Evolutionary conservation across 108 stramenopile genomes (phyloP).

Genomic region (Cyclotella atomus): DNA sequence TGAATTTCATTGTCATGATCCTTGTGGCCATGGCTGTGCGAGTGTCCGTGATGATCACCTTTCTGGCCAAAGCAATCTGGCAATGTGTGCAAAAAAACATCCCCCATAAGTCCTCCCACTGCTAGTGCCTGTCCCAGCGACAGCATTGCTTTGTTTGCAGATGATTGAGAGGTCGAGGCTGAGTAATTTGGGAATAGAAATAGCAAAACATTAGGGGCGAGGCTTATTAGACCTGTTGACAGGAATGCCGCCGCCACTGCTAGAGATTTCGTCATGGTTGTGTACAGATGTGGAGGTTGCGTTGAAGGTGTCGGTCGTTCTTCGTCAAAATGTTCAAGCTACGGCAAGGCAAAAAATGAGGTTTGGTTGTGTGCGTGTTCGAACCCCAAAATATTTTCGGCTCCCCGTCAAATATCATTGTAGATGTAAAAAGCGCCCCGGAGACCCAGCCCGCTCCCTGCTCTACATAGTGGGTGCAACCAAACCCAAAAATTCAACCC

Average conservation of each 20-base stretch:
- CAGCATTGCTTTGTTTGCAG: slow-evolving; percentile 38
- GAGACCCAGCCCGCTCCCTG: no score
- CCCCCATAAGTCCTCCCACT: slow-evolving; percentile 82
- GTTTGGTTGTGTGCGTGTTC: no score
- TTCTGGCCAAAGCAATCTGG: slow-evolving; percentile 71
- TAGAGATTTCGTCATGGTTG: slow-evolving; percentile 19
- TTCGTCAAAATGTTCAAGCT: neutral
- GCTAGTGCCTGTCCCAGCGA: slow-evolving; percentile 81
- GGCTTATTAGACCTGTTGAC: slow-evolving; percentile 64
- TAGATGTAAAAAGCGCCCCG: no score
- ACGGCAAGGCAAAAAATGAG: neutral
- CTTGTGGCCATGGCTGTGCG: neutral
- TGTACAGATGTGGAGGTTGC: neutral
- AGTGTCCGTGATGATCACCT: no score
- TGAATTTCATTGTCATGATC: slow-evolving; percentile 4
- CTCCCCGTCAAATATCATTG: no score
- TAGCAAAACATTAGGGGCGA: slow-evolving; percentile 84
- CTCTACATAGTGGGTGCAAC: no score
- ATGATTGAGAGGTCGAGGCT: slow-evolving; percentile 30
- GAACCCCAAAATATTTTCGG: no score
- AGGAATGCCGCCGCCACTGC: slow-evolving; percentile 54
- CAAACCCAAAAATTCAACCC: no score
- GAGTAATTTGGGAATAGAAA: slow-evolving; percentile 75
- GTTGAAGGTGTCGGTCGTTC: neutral
- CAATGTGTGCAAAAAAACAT: slow-evolving; percentile 86